Evolutionary conservation across 768 basidiomycete species (phyloP).

Genomic region (Tricholoma terreum): DNA sequence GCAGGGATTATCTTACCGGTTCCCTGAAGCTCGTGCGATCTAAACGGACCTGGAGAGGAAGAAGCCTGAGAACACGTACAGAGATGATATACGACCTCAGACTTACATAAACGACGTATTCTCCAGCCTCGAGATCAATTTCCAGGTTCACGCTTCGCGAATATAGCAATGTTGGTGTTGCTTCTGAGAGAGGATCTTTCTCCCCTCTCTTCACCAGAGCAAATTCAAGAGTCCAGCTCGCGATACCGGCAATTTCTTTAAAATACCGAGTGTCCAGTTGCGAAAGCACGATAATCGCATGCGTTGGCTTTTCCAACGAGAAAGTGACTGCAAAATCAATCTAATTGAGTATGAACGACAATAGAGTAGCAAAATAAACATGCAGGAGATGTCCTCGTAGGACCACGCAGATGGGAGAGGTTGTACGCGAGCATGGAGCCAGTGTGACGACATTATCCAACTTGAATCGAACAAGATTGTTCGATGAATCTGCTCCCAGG

Average conservation of each 20-base stretch:
- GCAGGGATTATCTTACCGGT: slow-evolving; percentile 13
- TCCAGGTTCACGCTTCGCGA: slow-evolving; percentile 42
- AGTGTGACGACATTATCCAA: slow-evolving; percentile 51
- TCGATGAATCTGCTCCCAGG: slow-evolving; percentile 47
- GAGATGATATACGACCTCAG: not conserved
- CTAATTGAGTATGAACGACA: not conserved
- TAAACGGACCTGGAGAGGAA: slow-evolving; percentile 26
- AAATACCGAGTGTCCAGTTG: slow-evolving; percentile 51
- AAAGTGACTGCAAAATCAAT: slow-evolving; percentile 38
- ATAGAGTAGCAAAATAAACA: slow-evolving; percentile 15
- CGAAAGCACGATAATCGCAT: slow-evolving; percentile 49
- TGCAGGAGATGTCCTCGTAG: slow-evolving; percentile 54
- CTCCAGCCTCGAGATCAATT: slow-evolving; percentile 37
- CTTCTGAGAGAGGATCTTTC: slow-evolving; percentile 35
- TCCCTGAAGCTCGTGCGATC: slow-evolving; percentile 25
- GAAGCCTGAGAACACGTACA: not conserved
- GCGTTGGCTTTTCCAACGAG: slow-evolving; percentile 35
- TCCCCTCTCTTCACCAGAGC: slow-evolving; percentile 46
- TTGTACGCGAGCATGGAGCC: slow-evolving; percentile 43
- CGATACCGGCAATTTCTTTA: slow-evolving; percentile 41
- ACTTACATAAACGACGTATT: slow-evolving; percentile 44
- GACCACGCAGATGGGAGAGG: slow-evolving; percentile 48
- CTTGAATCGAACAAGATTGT: slow-evolving; percentile 46
- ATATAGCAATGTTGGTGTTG: slow-evolving; percentile 33
- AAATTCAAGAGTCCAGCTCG: slow-evolving; percentile 49